Evolutionary conservation across 2,329 filamentous ascomycete species (phyloP).

Genomic region (Ceratocystis papillata): DNA sequence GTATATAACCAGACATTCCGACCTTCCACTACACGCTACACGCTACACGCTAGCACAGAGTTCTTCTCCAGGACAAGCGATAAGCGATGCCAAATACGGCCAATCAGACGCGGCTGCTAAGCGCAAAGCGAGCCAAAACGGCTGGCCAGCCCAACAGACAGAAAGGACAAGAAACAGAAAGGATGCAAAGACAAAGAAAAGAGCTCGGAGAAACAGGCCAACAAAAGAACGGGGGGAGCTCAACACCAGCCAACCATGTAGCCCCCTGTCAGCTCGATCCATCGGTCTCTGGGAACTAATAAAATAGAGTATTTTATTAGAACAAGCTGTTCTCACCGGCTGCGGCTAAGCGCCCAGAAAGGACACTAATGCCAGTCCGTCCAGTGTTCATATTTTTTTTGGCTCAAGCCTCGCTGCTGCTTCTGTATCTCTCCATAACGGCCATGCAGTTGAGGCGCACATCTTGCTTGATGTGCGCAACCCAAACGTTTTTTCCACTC

Average conservation of each 20-base stretch:
- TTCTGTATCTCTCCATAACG: not conserved
- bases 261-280: too few relatives aligned
- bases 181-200: not conserved
- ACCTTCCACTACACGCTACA: too few relatives aligned
- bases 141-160: not conserved
- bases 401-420: too few relatives aligned
- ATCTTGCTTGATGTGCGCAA: too few relatives aligned
- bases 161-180: not conserved
- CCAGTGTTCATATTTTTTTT: not conserved
- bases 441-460: not conserved
- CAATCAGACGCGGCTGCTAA: constrained; percentile 13
- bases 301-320: too few relatives aligned
- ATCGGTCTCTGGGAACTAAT: too few relatives aligned
- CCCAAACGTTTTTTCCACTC: not conserved
- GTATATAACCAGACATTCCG: too few relatives aligned
- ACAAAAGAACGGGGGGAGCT: too few relatives aligned
- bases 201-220: not conserved
- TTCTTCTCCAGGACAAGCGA: not conserved
- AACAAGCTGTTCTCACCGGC: not conserved
- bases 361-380: not conserved
- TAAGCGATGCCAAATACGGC: constrained; percentile 2
- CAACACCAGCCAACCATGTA: too few relatives aligned
- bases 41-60: not conserved
- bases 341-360: constrained; percentile 5
- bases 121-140: not conserved